Base-by-base conservation (phyloP, 306 rosid species). In the Vigna mungo region DNA sequence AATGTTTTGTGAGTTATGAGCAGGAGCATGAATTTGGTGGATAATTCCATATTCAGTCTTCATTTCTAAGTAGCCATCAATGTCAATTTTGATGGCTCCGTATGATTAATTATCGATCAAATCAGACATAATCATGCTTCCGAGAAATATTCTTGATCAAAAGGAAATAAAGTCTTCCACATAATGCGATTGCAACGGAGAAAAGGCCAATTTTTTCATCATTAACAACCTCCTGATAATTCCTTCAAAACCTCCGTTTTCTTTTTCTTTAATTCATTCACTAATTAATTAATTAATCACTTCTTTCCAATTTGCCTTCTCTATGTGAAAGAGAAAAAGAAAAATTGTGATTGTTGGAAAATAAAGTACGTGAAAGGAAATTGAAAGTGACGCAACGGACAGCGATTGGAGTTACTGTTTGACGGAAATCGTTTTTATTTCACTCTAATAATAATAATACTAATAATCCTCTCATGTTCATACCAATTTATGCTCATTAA, bases 101-200 rank as follows among this genome's bases (percentile, higher is more conserved):
- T 59, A 79, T 82, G 83, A 84, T 87, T 84, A 83, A 79, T 79
- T 72, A 84, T 68, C 56, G 71, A 76, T 78, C 39, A 66, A 66
- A 83, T 82, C 76, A 78, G 82, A 87, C 91, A 87, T 80, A 87
- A 87, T 87, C 82, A 85, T 87, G 78, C 25, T 59, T 52, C 3
- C 4, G 60, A 21, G 63, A 77, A 80, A 72, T 62, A 72, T 76
- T 77, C 67, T 77, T 80, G 56, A 82, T 82, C 77, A 74, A 82
- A 82, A 79, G 81, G 41, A 67, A 78, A 41, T 41, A 41, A 85
- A 80, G 91, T 43, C 16, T 41, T 36, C 78, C 64, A 17, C 56
- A 85, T 82, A 80, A 82, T 83, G 85, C 87, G 76, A n/a, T 56
- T 79, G 32, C 43, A 70, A 52, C 51, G 52, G 39, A 52, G 69